phyloP scores from a whole-genome alignment of 345 rosid genomes.

The Rubroshorea leprosula region DNA sequence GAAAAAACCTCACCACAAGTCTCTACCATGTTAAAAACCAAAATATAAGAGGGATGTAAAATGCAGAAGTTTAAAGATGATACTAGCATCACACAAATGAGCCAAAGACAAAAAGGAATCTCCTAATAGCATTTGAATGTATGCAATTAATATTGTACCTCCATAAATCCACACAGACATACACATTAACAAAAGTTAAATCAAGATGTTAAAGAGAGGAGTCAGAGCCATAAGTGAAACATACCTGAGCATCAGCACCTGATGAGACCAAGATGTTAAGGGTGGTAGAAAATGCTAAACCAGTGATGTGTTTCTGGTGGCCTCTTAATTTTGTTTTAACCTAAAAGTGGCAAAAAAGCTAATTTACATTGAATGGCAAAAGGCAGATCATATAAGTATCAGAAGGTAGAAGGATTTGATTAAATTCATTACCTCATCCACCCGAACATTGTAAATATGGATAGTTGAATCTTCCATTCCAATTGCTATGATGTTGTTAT shows the following conservation, averaged over 20 bases:
- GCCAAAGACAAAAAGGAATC: no score
- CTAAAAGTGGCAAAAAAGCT: constrained; percentile 26
- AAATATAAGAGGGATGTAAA: neutral
- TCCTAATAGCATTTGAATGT: no score
- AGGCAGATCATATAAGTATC: neutral
- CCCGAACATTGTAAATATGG: constrained; percentile 50
- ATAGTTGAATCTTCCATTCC: constrained; percentile 55
- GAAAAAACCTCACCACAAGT: neutral
- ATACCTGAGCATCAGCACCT: constrained; percentile 90
- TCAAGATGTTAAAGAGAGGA: neutral
- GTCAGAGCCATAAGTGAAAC: neutral
- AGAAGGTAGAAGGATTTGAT: neutral
- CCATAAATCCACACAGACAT: neutral
- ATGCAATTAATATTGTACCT: neutral
- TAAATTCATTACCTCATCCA: constrained; percentile 41
- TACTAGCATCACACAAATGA: no score
- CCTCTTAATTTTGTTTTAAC: constrained; percentile 70
- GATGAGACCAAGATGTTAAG: constrained; percentile 67
- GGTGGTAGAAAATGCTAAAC: constrained; percentile 65
- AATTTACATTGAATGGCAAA: neutral
- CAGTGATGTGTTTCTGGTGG: constrained; percentile 67
- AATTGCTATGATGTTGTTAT: constrained; percentile 51
- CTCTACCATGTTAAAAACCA: neutral
- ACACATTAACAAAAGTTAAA: neutral
- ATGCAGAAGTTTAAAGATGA: neutral